Evolutionary conservation across 768 basidiomycete genomes (phyloP).

Genomic region (Amanita pseudoporphyria): DNA sequence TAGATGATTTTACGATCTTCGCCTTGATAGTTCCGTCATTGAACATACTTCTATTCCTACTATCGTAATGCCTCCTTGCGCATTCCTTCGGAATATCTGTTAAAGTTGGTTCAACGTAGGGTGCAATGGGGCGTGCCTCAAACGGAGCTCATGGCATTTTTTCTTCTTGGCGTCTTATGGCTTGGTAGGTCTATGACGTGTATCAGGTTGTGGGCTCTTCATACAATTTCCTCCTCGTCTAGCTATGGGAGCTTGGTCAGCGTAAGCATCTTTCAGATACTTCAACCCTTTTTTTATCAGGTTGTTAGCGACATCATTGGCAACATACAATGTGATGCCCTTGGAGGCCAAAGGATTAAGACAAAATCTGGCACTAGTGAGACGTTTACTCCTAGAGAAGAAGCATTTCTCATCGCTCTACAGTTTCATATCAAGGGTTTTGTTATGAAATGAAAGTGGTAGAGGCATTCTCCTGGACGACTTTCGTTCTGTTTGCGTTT

Average conservation of each 20-base stretch:
- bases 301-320: slow-evolving; percentile 59
- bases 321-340: slow-evolving; percentile 44
- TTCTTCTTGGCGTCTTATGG: slow-evolving; percentile 57
- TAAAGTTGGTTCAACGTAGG: slow-evolving; percentile 24
- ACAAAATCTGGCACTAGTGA: slow-evolving; percentile 50
- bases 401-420: slow-evolving; percentile 6
- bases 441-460: slow-evolving; percentile 79
- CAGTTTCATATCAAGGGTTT: slow-evolving; percentile 46
- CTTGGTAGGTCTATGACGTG: slow-evolving; percentile 41
- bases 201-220: neutral
- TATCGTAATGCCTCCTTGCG: slow-evolving; percentile 32
- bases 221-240: slow-evolving; percentile 1
- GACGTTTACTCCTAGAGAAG: slow-evolving; percentile 12
- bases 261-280: slow-evolving; percentile 29
- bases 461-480: slow-evolving; percentile 70
- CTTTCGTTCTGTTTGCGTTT: slow-evolving; percentile 38
- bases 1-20: slow-evolving; percentile 68
- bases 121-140: slow-evolving; percentile 63
- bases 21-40: slow-evolving; percentile 53
- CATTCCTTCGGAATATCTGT: slow-evolving; percentile 5
- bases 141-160: slow-evolving; percentile 45
- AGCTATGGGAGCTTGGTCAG: slow-evolving; percentile 73
- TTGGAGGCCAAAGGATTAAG: slow-evolving; percentile 30
- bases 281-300: neutral
- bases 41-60: slow-evolving; percentile 53